A percentile compares a stretch with the other conserved stretches of the same genome.
Evolutionary conservation across 2,329 filamentous ascomycete genomes (phyloP).

Genomic region (Sarocladium strictum): DNA sequence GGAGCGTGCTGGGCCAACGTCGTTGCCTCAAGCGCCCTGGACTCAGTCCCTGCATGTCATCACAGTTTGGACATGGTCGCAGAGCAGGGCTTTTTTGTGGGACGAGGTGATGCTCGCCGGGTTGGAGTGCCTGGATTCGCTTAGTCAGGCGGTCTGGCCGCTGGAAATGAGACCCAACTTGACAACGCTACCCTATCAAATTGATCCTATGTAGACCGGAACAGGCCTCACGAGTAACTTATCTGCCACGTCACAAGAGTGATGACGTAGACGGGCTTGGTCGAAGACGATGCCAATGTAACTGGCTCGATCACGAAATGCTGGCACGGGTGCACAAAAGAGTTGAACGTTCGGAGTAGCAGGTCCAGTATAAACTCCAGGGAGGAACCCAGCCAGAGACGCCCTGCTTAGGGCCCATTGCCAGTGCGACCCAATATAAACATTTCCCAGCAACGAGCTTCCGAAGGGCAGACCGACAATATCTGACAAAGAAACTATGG

Average conservation of each 20-base stretch:
- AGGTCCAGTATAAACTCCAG: too few species aligned
- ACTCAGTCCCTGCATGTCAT: slow-evolving; percentile 6
- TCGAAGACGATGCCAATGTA: not conserved
- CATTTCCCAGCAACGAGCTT: too few species aligned
- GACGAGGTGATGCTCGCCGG: slow-evolving; percentile 5
- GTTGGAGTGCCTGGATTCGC: slow-evolving; percentile 1
- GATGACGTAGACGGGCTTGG: not conserved
- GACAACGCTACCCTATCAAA: not conserved
- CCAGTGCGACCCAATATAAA: too few species aligned
- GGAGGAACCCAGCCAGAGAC: too few species aligned
- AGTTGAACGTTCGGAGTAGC: too few species aligned
- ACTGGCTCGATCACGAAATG: not conserved
- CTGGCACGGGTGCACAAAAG: too few species aligned
- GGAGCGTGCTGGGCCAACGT: not conserved
- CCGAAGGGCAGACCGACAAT: too few species aligned
- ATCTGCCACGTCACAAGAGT: not conserved
- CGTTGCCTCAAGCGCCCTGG: slow-evolving; percentile 8
- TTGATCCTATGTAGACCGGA: not conserved
- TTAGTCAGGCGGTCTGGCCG: slow-evolving; percentile 2
- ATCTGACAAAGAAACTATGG: too few species aligned
- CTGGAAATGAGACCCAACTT: too few species aligned
- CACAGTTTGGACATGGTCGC: slow-evolving; percentile 6
- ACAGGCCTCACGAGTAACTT: not conserved
- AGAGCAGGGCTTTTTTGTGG: slow-evolving; percentile 8
- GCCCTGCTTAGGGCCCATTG: too few species aligned